Conservation (phyloP, 164 flowering plant genomes). For the Magnolia kwangsiensis region DNA sequence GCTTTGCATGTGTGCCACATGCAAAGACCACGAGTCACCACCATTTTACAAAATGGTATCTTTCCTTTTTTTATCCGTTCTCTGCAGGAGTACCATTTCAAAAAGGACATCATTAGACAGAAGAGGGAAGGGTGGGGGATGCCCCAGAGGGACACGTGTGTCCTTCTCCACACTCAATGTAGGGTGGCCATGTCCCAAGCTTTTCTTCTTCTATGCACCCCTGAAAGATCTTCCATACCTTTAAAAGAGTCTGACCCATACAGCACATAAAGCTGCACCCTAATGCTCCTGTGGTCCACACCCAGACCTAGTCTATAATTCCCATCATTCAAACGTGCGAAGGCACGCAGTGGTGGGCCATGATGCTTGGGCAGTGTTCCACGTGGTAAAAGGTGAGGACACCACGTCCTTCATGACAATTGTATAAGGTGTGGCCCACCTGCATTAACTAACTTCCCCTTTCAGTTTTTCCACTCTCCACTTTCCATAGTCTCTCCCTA, state of each 20-base stretch:
- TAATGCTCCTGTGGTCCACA: not conserved
- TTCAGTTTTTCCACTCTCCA: too few species aligned
- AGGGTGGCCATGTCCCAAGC: not conserved
- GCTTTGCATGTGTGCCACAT: too few species aligned
- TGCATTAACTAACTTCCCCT: not conserved
- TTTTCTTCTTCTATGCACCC: not conserved
- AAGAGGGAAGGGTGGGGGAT: not conserved
- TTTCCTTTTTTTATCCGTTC: not conserved
- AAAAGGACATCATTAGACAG: not conserved
- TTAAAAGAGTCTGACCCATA: not conserved
- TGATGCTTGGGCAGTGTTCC: not conserved
- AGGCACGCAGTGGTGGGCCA: not conserved
- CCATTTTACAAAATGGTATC: too few species aligned
- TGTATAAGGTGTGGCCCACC: too few species aligned
- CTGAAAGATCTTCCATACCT: not conserved
- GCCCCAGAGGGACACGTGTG: not conserved
- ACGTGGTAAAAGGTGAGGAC: not conserved
- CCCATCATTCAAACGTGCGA: not conserved
- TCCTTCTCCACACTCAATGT: not conserved
- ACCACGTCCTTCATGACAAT: too few species aligned
- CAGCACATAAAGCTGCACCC: not conserved
- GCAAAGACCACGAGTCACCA: too few species aligned
- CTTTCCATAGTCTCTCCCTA: too few species aligned
- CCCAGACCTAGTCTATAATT: not conserved
- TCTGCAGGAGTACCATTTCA: not conserved